Evolutionary conservation across 768 basidiomycete genomes (phyloP).

Genomic region (Auriscalpium orientale): DNA sequence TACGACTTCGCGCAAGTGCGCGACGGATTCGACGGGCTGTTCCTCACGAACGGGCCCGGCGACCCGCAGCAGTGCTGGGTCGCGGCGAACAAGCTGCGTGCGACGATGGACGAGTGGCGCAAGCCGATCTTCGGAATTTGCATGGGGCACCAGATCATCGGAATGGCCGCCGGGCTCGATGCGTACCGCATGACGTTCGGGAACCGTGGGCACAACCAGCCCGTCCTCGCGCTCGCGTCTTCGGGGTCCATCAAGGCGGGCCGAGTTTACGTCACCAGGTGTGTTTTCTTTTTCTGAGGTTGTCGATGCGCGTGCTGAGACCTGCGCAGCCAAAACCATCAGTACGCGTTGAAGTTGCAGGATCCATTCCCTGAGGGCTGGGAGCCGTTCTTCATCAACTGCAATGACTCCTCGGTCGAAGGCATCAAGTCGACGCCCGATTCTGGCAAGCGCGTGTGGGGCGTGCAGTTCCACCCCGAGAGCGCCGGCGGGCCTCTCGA

Average conservation of each 20-base stretch:
- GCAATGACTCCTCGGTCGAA: slow-evolving; percentile 97
- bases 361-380: slow-evolving; percentile 96
- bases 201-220: slow-evolving; percentile 99
- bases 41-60: slow-evolving; percentile 95
- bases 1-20: slow-evolving; percentile 90
- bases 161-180: slow-evolving; percentile 93
- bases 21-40: slow-evolving; percentile 89
- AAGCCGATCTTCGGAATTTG: slow-evolving; percentile 97
- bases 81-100: slow-evolving; percentile 71
- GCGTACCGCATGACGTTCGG: slow-evolving; percentile 99
- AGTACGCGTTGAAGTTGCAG: slow-evolving; percentile 90
- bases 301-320: slow-evolving; percentile 1
- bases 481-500: slow-evolving; percentile 97
- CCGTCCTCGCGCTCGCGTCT: slow-evolving; percentile 91
- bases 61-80: slow-evolving; percentile 87
- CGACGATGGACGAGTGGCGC: slow-evolving; percentile 82
- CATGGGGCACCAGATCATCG: slow-evolving; percentile 98
- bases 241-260: slow-evolving; percentile 92
- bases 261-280: slow-evolving; percentile 94
- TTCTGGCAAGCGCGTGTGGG: slow-evolving; percentile 91
- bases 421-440: slow-evolving; percentile 92
- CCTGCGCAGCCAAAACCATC: slow-evolving; percentile 79
- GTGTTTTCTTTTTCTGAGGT: slow-evolving; percentile 13
- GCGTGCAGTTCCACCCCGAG: slow-evolving; percentile 99
- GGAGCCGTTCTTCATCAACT: slow-evolving; percentile 99